Percentiles rank a stretch among this genome's conserved stretches.
Evolutionary conservation across 768 basidiomycete species (phyloP).

Genomic region (Coprinopsis marcescibilis): DNA sequence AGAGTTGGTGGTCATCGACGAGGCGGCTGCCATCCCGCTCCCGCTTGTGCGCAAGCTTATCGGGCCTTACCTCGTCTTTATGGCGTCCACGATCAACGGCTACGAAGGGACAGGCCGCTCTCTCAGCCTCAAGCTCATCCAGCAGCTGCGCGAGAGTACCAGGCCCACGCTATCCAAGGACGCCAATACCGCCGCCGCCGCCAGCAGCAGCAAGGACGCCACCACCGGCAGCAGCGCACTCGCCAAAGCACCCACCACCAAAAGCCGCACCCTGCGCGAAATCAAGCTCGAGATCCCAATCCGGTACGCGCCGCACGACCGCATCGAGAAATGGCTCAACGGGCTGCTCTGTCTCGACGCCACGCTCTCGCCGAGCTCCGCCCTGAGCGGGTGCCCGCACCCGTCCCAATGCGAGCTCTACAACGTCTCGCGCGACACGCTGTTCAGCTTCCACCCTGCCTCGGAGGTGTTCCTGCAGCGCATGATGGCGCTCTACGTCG

Average conservation of each 20-base stretch:
- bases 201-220: slow-evolving; percentile 31
- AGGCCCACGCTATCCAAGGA: slow-evolving; percentile 74
- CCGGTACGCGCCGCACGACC: slow-evolving; percentile 81
- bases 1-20: slow-evolving; percentile 95
- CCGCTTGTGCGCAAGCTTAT: slow-evolving; percentile 93
- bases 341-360: slow-evolving; percentile 87
- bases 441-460: slow-evolving; percentile 96
- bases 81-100: slow-evolving; percentile 99
- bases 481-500: slow-evolving; percentile 97
- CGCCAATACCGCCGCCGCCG: slow-evolving; percentile 26
- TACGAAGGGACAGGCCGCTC: slow-evolving; percentile 99
- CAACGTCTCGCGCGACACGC: slow-evolving; percentile 91
- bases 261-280: slow-evolving; percentile 78
- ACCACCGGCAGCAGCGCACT: not conserved
- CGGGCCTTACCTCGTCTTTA: slow-evolving; percentile 94
- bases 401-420: slow-evolving; percentile 76
- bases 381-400: slow-evolving; percentile 23
- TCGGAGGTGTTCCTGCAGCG: slow-evolving; percentile 97
- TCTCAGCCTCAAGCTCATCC: slow-evolving; percentile 93
- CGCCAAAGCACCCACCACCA: slow-evolving; percentile 51
- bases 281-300: slow-evolving; percentile 95
- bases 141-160: slow-evolving; percentile 91
- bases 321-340: slow-evolving; percentile 94
- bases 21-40: slow-evolving; percentile 96
- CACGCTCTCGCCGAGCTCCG: slow-evolving; percentile 43